Evolutionary conservation across 1,139 yeast genomes (phyloP).

Genomic region (Geotrichum histeridarum): DNA sequence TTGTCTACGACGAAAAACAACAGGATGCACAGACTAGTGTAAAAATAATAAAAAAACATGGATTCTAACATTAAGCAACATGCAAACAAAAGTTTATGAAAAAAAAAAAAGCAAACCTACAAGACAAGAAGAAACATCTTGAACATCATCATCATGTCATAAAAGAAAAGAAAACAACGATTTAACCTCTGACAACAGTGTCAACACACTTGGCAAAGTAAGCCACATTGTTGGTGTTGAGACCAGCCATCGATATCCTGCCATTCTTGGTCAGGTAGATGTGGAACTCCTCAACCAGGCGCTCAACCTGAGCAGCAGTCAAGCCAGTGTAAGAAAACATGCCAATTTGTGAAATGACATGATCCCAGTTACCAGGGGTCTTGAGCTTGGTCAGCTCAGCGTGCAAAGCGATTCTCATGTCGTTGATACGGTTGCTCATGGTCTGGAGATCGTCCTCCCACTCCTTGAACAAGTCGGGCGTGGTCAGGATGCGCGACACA

Average conservation of each 20-base stretch:
- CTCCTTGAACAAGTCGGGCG: constrained; percentile 55
- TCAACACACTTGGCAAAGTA: constrained; percentile 72
- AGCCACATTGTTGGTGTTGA: constrained; percentile 73
- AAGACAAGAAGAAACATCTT: too few relatives aligned
- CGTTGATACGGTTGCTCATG: constrained; percentile 73
- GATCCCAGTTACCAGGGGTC: constrained; percentile 74
- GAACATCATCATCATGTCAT: too few relatives aligned
- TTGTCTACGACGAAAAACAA: too few relatives aligned
- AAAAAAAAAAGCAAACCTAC: too few relatives aligned
- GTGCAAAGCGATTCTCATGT: constrained; percentile 54
- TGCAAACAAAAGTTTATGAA: too few relatives aligned
- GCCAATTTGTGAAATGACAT: constrained; percentile 83
- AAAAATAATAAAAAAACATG: too few relatives aligned
- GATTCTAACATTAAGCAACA: too few relatives aligned
- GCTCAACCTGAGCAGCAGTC: constrained; percentile 59
- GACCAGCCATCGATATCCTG: constrained; percentile 86
- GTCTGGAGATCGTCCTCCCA: constrained; percentile 75
- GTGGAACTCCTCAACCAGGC: constrained; percentile 64
- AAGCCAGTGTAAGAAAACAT: constrained; percentile 95
- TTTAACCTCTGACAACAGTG: constrained; percentile 7
- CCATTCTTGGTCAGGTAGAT: constrained; percentile 87
- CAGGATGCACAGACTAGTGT: too few relatives aligned
- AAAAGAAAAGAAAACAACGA: too few relatives aligned
- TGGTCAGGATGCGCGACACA: constrained; percentile 68
- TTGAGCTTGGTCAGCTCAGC: constrained; percentile 51